Evolutionary conservation across 306 rosid genomes (phyloP), one percentile per base, ranked within the genome.

Genomic region (Vigna trinervia): DNA sequence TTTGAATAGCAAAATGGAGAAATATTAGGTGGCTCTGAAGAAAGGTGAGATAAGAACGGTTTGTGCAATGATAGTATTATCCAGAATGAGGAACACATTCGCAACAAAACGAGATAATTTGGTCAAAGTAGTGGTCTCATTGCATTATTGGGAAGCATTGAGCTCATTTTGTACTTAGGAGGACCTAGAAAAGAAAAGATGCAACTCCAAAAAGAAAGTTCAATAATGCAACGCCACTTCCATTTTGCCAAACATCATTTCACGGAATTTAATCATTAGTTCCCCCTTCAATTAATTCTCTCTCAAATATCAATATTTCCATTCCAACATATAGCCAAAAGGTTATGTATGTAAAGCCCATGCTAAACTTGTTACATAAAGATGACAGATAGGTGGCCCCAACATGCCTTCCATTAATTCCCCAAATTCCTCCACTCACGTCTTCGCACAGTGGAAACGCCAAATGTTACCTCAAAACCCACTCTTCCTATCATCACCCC

Each of bases 111-210:
- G 69, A 70, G 57, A 78, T 71, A 2, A 75, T 71, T 74, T 75
- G 76, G 97, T 87, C 95, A 92, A 90, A 75, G 67, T 54, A 68
- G 71, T 43, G 56, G 41, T 14, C 43, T 41, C 70, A 81, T 76
- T 66, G 92, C 85, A 87, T 90, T 90, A 88, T 92, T 90, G 86
- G 78, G 83, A 84, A 90, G 85, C 91, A 90, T 78, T 84, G 89
- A 88, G 93, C 84, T 87, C 80, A 90, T 84, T 76, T 78, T 80
- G 94, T 89, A 91, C 92, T 86, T 89, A 19, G 73, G 87, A 80
- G 78, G 76, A 78, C 76, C 59, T 23, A 34, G 4, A 12, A 74
- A 75, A 80, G 53, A 30, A 4, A 30, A 30, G 34, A 4, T 45
- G 73, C 53, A 77, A 80, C 86, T 76, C 56, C 68, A 51, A 17